These are phyloP conservation scores for Yamadazyma paraphyllophila DNA, from an alignment of 805 yeast genomes.

Conservation along the genomic window DNA sequence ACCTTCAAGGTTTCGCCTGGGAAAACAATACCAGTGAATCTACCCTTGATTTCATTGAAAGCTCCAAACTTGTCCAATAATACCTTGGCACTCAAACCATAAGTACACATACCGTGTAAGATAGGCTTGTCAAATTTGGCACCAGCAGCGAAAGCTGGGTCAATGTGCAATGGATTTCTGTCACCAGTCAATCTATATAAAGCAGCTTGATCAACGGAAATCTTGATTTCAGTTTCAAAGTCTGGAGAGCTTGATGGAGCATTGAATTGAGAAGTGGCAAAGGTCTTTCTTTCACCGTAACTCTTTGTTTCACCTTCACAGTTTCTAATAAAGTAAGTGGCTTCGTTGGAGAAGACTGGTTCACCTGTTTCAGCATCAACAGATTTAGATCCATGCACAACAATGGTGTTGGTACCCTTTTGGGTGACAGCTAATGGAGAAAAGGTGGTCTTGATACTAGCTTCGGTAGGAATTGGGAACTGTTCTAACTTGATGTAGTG, in stretches of 20 bases:
- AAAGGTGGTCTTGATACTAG: slow-evolving; percentile 56
- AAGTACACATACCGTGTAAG: slow-evolving; percentile 86
- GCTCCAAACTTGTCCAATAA: slow-evolving; percentile 78
- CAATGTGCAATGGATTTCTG: slow-evolving; percentile 92
- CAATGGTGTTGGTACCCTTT: slow-evolving; percentile 82
- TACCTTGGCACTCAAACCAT: slow-evolving; percentile 78
- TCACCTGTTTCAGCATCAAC: slow-evolving; percentile 68
- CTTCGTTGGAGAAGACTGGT: slow-evolving; percentile 72
- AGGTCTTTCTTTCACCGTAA: slow-evolving; percentile 49
- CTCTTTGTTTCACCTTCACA: slow-evolving; percentile 53
- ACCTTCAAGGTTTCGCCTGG: slow-evolving; percentile 89
- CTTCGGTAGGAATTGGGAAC: slow-evolving; percentile 78
- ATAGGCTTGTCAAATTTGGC: slow-evolving; percentile 86
- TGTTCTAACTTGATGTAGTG: slow-evolving; percentile 77
- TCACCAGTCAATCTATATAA: slow-evolving; percentile 91
- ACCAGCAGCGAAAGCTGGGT: slow-evolving; percentile 83
- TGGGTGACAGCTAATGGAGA: slow-evolving; percentile 73
- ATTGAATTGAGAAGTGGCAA: slow-evolving; percentile 60
- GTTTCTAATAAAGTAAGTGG: slow-evolving; percentile 81
- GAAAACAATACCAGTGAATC: slow-evolving; percentile 88
- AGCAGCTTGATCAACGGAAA: slow-evolving; percentile 76
- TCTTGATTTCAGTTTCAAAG: slow-evolving; percentile 55
- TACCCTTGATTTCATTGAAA: slow-evolving; percentile 79
- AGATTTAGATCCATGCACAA: slow-evolving; percentile 71
- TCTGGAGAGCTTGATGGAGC: slow-evolving; percentile 70